Evolutionary conservation across 768 basidiomycete genomes (phyloP).

Genomic region (Pisolithus marmoratus): DNA sequence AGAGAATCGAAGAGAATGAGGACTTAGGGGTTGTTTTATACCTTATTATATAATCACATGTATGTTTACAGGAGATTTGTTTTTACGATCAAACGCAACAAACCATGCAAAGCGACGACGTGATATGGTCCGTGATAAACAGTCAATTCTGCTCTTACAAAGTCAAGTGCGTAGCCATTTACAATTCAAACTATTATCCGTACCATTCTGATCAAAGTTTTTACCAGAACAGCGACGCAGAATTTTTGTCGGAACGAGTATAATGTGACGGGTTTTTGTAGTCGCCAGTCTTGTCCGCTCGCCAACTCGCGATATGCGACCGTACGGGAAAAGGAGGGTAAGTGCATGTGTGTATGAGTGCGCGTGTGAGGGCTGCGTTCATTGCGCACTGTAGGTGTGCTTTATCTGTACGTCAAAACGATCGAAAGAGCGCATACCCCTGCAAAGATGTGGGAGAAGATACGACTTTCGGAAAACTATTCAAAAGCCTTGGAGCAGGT

Average conservation of each 20-base stretch:
- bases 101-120: constrained; percentile 90
- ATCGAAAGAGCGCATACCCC: constrained; percentile 96
- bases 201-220: constrained; percentile 9
- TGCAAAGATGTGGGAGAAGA: constrained; percentile 96
- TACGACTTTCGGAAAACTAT: constrained; percentile 91
- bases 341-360: constrained; percentile 5
- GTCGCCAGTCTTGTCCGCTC: constrained; percentile 92
- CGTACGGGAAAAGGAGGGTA: constrained; percentile 94
- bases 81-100: too few relatives aligned
- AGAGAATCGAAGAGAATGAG: too few relatives aligned
- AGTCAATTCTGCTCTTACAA: constrained; percentile 98
- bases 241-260: constrained; percentile 99
- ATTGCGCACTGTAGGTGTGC: constrained; percentile 40
- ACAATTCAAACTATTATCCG: background rate
- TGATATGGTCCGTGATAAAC: constrained; percentile 96
- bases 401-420: constrained; percentile 96
- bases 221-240: constrained; percentile 78
- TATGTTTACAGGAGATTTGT: too few relatives aligned
- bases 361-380: background rate
- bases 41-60: too few relatives aligned
- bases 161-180: constrained; percentile 77
- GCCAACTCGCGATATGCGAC: constrained; percentile 98
- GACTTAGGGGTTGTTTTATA: too few relatives aligned
- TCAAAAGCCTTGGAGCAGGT: constrained; percentile 94
- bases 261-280: constrained; percentile 96